phyloP scores from a whole-genome alignment of 2,329 filamentous ascomycete genomes.

The Escovopsis sp. region DNA sequence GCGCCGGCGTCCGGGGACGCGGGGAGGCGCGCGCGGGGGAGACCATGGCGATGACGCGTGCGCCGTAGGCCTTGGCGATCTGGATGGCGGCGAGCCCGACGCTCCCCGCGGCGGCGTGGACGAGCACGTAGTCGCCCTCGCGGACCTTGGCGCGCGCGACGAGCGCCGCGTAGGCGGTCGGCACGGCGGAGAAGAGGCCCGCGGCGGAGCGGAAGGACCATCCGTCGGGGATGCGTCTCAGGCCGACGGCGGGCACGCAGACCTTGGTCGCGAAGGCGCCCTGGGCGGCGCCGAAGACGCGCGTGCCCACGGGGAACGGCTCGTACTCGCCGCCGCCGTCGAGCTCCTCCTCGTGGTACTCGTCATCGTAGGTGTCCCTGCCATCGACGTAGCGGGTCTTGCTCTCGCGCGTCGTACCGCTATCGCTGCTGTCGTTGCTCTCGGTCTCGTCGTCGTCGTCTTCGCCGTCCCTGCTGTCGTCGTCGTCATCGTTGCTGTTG shows the following conservation, averaged over 20 bases:
- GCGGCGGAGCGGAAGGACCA: slow-evolving; percentile 80
- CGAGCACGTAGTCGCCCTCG: slow-evolving; percentile 69
- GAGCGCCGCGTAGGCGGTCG: slow-evolving; percentile 75
- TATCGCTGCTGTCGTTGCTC: too few species aligned
- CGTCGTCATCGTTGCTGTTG: too few species aligned
- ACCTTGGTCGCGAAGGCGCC: slow-evolving; percentile 75
- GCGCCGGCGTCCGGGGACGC: slow-evolving; percentile 33
- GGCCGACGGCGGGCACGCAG: slow-evolving; percentile 46
- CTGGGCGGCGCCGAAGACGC: slow-evolving; percentile 75
- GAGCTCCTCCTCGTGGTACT: too few species aligned
- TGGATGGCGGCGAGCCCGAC: slow-evolving; percentile 87
- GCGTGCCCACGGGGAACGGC: slow-evolving; percentile 57
- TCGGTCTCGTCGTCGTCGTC: too few species aligned
- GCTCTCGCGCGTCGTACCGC: too few species aligned
- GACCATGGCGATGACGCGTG: slow-evolving; percentile 85
- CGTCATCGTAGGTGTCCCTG: too few species aligned
- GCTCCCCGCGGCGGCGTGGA: slow-evolving; percentile 85
- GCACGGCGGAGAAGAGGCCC: slow-evolving; percentile 81
- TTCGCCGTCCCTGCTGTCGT: too few species aligned
- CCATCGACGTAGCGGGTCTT: slow-evolving; percentile 16
- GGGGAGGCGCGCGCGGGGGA: slow-evolving; percentile 64
- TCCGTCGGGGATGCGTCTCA: slow-evolving; percentile 62
- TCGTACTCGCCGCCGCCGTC: too few species aligned
- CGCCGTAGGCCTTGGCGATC: slow-evolving; percentile 80
- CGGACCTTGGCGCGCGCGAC: slow-evolving; percentile 66